These are phyloP conservation scores for Prunus yedoensis DNA, from an alignment of 331 rosid genomes.

Conservation along the genomic window DNA sequence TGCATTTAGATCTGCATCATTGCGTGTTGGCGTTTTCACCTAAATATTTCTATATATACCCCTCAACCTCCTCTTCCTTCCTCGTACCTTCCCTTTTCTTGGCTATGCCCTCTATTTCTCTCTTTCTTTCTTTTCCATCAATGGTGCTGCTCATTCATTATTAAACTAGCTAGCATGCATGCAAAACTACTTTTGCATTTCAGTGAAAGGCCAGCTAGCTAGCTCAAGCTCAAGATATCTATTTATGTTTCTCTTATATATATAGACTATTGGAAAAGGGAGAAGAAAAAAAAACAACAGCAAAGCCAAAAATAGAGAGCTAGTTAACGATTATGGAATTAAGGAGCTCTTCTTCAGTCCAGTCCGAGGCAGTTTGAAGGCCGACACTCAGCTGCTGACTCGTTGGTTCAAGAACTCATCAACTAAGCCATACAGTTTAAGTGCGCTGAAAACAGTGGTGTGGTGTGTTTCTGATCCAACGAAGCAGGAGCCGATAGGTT, in stretches of 20 bases:
- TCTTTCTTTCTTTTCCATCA: background rate
- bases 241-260: too few relatives aligned
- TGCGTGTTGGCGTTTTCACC: constrained; percentile 42
- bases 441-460: background rate
- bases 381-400: constrained; percentile 86
- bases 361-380: constrained; percentile 49
- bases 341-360: constrained; percentile 95
- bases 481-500: constrained; percentile 82
- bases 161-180: too few relatives aligned
- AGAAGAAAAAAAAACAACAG: too few relatives aligned
- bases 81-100: constrained; percentile 25
- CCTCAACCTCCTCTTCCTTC: background rate
- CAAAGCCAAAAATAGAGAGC: too few relatives aligned
- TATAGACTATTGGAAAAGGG: too few relatives aligned
- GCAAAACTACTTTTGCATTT: too few relatives aligned
- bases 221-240: too few relatives aligned
- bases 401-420: constrained; percentile 80
- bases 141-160: too few relatives aligned
- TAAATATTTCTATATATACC: constrained; percentile 9
- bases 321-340: too few relatives aligned
- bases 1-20: constrained; percentile 42
- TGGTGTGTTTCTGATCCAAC: constrained; percentile 81
- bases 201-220: too few relatives aligned
- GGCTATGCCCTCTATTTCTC: background rate
- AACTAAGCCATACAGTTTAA: background rate